Evolutionary conservation across 1,284 basidiomycete species (phyloP).

Genomic region (Filobasidium uniguttulatum): DNA sequence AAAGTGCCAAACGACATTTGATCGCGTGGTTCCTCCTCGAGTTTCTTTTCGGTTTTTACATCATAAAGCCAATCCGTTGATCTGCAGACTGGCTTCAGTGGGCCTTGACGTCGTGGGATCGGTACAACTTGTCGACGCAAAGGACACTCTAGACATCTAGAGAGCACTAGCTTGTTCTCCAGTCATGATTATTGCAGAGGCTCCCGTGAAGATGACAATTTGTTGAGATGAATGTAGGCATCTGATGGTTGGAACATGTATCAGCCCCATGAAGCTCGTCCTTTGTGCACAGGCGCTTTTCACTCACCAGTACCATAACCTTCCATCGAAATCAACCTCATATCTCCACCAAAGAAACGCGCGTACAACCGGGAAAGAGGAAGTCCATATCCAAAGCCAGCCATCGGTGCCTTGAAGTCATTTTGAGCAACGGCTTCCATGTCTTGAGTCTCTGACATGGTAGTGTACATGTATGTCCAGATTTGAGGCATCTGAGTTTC

Average conservation of each 20-base stretch:
- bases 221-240: slow-evolving; percentile 69
- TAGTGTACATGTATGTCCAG: slow-evolving; percentile 63
- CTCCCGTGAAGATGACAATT: slow-evolving; percentile 38
- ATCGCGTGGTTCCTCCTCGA: too few relatives aligned
- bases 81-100: too few relatives aligned
- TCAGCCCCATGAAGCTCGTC: not conserved
- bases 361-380: slow-evolving; percentile 86
- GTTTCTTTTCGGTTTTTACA: too few relatives aligned
- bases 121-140: too few relatives aligned
- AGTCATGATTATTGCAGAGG: not conserved
- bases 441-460: slow-evolving; percentile 55
- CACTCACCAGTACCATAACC: slow-evolving; percentile 63
- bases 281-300: not conserved
- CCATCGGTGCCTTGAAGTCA: slow-evolving; percentile 98
- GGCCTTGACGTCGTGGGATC: too few relatives aligned
- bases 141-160: too few relatives aligned
- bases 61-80: too few relatives aligned
- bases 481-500: slow-evolving; percentile 17
- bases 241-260: slow-evolving; percentile 2
- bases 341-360: slow-evolving; percentile 89
- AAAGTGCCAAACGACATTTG: too few relatives aligned
- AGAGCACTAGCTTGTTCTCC: too few relatives aligned
- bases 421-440: slow-evolving; percentile 13
- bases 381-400: slow-evolving; percentile 80
- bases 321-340: slow-evolving; percentile 96